Conservation (phyloP, 192 early-diverging fungal genomes). For the Entomortierella parvispora region DNA sequence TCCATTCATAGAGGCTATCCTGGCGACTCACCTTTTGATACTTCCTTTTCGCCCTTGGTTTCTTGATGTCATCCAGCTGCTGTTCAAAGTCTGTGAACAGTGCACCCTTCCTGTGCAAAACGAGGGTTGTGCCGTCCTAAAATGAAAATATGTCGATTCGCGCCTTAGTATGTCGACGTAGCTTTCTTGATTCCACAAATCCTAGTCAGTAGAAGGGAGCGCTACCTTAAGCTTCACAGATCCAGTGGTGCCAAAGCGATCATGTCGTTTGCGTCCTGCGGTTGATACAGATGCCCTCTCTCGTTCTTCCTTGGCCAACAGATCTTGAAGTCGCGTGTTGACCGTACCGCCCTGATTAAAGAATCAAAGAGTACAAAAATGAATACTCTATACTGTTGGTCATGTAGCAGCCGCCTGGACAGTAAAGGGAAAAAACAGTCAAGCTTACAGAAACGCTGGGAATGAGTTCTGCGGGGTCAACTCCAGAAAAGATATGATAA, state of each 20-base stretch:
- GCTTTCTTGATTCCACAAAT: background rate
- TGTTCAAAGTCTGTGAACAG: slow-evolving; percentile 41
- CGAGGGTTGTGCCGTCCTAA: slow-evolving; percentile 52
- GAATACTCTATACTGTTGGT: too few relatives aligned
- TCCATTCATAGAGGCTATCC: too few relatives aligned
- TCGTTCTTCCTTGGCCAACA: slow-evolving; percentile 32
- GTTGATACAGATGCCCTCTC: slow-evolving; percentile 17
- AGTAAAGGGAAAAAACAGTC: background rate
- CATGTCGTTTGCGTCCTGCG: slow-evolving; percentile 61
- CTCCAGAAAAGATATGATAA: slow-evolving; percentile 66
- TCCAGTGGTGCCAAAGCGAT: slow-evolving; percentile 76
- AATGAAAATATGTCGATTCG: too few relatives aligned
- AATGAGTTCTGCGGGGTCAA: slow-evolving; percentile 59
- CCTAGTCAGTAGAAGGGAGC: background rate
- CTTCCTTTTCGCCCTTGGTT: slow-evolving; percentile 34
- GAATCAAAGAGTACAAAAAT: background rate
- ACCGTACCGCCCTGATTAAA: slow-evolving; percentile 12
- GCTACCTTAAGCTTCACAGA: slow-evolving; percentile 56
- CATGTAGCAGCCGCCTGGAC: too few relatives aligned
- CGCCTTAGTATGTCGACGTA: too few relatives aligned
- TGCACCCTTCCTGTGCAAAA: slow-evolving; percentile 54
- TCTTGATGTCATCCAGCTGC: slow-evolving; percentile 50
- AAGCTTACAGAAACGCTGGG: slow-evolving; percentile 11
- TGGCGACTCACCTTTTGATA: slow-evolving; percentile 50
- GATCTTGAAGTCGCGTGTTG: slow-evolving; percentile 34